phyloP scores from a whole-genome alignment of 2,329 filamentous ascomycete species.

The Lomentospora prolificans region DNA sequence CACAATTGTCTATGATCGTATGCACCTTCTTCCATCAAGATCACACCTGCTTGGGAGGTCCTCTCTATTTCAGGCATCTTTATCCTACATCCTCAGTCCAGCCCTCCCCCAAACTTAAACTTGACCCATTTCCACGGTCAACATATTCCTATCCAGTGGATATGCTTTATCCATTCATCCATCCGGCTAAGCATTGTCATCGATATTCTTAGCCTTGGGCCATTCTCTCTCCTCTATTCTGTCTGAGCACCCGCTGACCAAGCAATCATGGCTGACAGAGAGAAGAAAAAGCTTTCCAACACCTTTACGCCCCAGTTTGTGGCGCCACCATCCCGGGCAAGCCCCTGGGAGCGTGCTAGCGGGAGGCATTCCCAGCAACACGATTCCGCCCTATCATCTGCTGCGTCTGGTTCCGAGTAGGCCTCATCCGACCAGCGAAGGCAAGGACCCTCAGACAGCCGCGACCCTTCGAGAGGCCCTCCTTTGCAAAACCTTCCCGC shows the following conservation, averaged over 20 bases:
- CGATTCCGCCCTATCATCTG: not conserved
- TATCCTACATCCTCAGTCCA: too few relatives aligned
- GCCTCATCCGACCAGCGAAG: not conserved
- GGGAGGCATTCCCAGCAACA: not conserved
- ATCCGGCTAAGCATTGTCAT: not conserved
- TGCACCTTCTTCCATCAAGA: too few relatives aligned
- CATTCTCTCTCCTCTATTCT: not conserved
- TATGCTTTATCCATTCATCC: not conserved
- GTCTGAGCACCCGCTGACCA: not conserved
- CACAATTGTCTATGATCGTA: too few relatives aligned
- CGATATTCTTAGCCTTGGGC: not conserved
- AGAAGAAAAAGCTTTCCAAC: slow-evolving; percentile 1
- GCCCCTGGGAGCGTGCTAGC: not conserved
- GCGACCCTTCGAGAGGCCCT: not conserved
- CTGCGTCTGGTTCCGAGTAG: not conserved
- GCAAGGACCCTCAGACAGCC: not conserved
- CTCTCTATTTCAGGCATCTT: too few relatives aligned
- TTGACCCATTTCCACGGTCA: too few relatives aligned
- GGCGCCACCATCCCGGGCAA: not conserved
- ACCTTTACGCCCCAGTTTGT: not conserved
- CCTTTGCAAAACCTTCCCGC: not conserved
- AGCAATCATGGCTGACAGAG: slow-evolving; percentile 4
- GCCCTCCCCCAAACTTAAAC: too few relatives aligned
- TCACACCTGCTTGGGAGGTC: too few relatives aligned
- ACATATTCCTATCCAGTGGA: too few relatives aligned